These are phyloP conservation scores for Papiliotrema laurentii DNA, from an alignment of 1,284 basidiomycete genomes.

Conservation along the genomic window DNA sequence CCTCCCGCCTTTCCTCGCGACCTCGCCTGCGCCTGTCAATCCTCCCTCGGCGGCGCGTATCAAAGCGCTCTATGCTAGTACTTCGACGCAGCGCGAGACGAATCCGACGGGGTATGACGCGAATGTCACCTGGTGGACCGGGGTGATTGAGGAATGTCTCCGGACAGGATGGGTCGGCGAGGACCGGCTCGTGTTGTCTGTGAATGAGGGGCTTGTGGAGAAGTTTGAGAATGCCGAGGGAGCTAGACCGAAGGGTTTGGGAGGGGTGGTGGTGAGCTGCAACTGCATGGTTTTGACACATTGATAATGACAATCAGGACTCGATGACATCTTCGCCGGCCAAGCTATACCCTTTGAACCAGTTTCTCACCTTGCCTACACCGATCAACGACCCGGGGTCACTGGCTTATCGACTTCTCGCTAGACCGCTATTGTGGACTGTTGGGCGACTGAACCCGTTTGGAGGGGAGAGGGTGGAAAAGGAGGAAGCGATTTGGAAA, in stretches of 20 bases:
- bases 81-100: slow-evolving; percentile 73
- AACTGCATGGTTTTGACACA: background rate
- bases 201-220: slow-evolving; percentile 59
- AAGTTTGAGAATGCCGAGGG: slow-evolving; percentile 51
- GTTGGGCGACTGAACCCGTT: slow-evolving; percentile 71
- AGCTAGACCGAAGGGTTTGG: slow-evolving; percentile 69
- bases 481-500: slow-evolving; percentile 64
- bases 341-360: slow-evolving; percentile 54
- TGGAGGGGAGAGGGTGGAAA: slow-evolving; percentile 54
- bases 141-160: slow-evolving; percentile 62
- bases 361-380: slow-evolving; percentile 58
- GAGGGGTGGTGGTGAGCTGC: slow-evolving; percentile 70
- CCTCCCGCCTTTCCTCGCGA: slow-evolving; percentile 24
- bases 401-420: slow-evolving; percentile 66
- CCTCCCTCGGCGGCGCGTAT: slow-evolving; percentile 56
- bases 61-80: slow-evolving; percentile 80
- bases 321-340: slow-evolving; percentile 11
- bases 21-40: slow-evolving; percentile 16
- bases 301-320: slow-evolving; percentile 17
- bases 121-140: slow-evolving; percentile 82
- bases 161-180: slow-evolving; percentile 56
- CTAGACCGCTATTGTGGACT: slow-evolving; percentile 79
- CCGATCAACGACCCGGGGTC: slow-evolving; percentile 67
- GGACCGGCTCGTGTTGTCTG: slow-evolving; percentile 62
- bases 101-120: slow-evolving; percentile 78